Evolutionary conservation across 768 basidiomycete species (phyloP), one percentile per base, ranked within the genome.

Genomic region (Rhizopogon vinicolor): DNA sequence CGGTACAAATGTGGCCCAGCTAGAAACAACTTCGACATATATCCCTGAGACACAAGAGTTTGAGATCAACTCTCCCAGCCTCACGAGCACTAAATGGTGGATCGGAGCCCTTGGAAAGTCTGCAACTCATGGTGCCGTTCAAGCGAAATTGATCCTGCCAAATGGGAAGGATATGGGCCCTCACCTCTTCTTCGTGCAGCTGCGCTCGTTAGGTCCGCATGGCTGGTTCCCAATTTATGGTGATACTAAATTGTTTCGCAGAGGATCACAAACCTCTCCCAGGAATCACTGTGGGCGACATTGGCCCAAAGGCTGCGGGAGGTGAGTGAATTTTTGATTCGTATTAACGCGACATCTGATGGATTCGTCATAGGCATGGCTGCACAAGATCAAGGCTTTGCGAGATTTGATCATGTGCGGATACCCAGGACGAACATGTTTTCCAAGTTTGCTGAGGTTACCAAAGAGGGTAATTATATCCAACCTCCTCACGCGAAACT

Each of bases 31-130:
- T 0, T 87, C 87, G 3, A 89, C 85, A 0, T 91, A 83, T 68
- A 70, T 86, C n/a, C 83, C 82, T 0, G 78, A 81, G 31, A 79
- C 81, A 0, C 67, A 78, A 52, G 84, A 88, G 64, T 91, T 91
- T 59, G 86, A 88, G 41, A 82, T 92, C 39, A 78, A 91, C 63
- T 87, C 87, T 1, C 89, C 90, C 0, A 84, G 84, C 0, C 61
- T 89, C 22, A 87, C 87, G 1, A 87, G 86, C 57, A 81, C 75
- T 58, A 92, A 92, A 65, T 92, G 89, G 88, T 92, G 89, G 90
- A 80, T 88, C 52, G 89, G 89, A 7, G 85, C 76, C 5, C 71
- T 88, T 13, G 89, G 83, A 0, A 85, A 83, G 70, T 85, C 84
- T 0, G 81, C 89, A 0, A 89, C 87, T 0, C 87, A 90, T 64